Base-by-base conservation (phyloP, 2,329 filamentous ascomycete genomes). In the Phialophora macrospora region DNA sequence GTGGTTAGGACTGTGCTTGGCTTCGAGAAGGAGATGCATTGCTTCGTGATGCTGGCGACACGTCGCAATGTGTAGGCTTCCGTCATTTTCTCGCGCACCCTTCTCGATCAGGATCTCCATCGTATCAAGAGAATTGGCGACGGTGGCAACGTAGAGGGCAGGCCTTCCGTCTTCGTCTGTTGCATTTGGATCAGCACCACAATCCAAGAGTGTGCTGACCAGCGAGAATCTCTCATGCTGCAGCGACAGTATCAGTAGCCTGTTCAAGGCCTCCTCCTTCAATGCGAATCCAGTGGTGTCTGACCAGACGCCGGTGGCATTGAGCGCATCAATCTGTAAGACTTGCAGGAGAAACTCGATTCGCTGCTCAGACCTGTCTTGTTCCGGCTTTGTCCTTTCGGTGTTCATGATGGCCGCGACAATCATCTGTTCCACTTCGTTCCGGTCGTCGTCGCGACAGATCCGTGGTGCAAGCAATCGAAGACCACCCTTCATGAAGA, bases 11-110 rank as follows among this genome's bases (percentile, higher is more conserved):
- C 44, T 56, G 41, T 63, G 61, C 4, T 54, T 52, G 32, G 61
- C 54, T 34, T 58, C 20, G 24, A 63, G 52, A 38, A 63, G 61
- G 20, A 51, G 30, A 51, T 57, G 52, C 52, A 63, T 63, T 12
- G 61, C 61, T 28, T 51, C 44, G 22, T 56, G 61, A n/a, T 63
- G 30, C 22, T 63, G 61, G 28, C 24, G 32, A 28, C 52, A 63
- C 48, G 61, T 63, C 26, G 61, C 38, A 30, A 63, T 34, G 24
- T 63, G 61, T 17, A 63, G 52, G 38, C 61, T 63, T 20, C 61
- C 61, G 20, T 63, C 61, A 28, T 63, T 52, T n/a, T 41, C 24
- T 20, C 46, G 17, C 14, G 61, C 61, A 22, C 61, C 61, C 22
- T 63, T 51, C 9, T 20, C 32, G 41, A 63, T 51, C 28, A 63